These are phyloP conservation scores for Neurospora sp. DNA, from an alignment of 495 filamentous ascomycete genomes.

Conservation along the genomic window DNA sequence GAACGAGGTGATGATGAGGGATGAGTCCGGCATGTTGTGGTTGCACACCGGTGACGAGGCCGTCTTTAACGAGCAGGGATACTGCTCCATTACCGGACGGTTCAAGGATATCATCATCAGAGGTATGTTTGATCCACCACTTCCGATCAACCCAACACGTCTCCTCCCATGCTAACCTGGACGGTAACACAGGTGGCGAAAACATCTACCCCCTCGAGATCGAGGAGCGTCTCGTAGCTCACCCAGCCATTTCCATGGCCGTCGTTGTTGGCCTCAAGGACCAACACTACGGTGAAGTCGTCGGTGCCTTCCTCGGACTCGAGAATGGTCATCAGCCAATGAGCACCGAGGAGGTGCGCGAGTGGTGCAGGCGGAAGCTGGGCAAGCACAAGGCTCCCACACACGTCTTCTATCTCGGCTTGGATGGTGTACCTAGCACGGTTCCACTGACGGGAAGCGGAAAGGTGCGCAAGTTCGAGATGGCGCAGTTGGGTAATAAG, in stretches of 20 bases:
- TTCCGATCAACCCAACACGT: neutral
- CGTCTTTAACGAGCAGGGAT: constrained; percentile 52
- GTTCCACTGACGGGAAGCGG: constrained; percentile 61
- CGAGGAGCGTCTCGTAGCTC: constrained; percentile 52
- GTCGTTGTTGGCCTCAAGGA: constrained; percentile 56
- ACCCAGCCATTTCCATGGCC: constrained; percentile 45
- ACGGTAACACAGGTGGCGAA: constrained; percentile 33
- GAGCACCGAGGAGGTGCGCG: constrained; percentile 40
- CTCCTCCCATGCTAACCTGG: neutral
- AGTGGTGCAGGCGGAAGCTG: constrained; percentile 50
- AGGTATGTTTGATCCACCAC: constrained; percentile 16
- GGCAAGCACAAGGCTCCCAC: constrained; percentile 59
- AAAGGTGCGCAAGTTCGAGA: constrained; percentile 60
- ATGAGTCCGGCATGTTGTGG: constrained; percentile 52
- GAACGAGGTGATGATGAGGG: constrained; percentile 47
- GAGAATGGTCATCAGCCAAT: constrained; percentile 24
- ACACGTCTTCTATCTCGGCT: constrained; percentile 56
- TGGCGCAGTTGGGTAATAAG: constrained; percentile 46
- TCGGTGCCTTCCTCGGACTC: constrained; percentile 48
- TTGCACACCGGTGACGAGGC: constrained; percentile 63
- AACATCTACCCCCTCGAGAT: constrained; percentile 65
- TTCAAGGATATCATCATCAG: constrained; percentile 60
- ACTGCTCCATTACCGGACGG: constrained; percentile 53
- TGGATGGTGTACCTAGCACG: constrained; percentile 43
- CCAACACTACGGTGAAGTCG: constrained; percentile 56